A percentile compares a stretch with the other conserved stretches of the same genome.
These are phyloP conservation scores for Beta macrorhiza DNA, from an alignment of 179 eudicot species.

Conservation along the genomic window DNA sequence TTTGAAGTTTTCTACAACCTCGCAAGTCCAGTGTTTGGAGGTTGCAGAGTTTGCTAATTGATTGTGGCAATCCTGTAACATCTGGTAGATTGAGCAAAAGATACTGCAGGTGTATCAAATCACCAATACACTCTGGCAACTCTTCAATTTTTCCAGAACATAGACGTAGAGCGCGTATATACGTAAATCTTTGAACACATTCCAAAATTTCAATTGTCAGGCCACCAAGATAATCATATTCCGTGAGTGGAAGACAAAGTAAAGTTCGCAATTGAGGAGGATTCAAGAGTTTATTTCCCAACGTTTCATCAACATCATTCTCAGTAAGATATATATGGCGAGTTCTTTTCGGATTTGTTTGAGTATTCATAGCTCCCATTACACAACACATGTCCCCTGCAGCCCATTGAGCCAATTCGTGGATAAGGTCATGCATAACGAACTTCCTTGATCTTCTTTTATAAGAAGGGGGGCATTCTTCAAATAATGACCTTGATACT, in stretches of 20 bases:
- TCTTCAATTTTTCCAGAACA: not conserved
- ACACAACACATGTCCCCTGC: not conserved
- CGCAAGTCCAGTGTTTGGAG: no score
- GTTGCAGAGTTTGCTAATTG: no score
- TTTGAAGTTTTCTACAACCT: no score
- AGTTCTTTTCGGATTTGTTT: not conserved
- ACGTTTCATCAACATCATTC: not conserved
- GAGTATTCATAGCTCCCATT: not conserved
- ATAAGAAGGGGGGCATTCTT: not conserved
- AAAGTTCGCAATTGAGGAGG: conserved; percentile 4
- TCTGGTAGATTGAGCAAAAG: not conserved
- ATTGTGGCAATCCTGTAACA: not conserved
- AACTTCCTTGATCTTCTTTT: no score
- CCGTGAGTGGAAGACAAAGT: not conserved
- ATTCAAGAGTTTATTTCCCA: not conserved
- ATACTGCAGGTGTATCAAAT: not conserved
- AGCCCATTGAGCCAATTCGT: no score
- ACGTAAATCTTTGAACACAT: not conserved
- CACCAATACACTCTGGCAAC: conserved; percentile 4
- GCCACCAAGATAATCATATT: not conserved
- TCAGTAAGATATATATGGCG: not conserved
- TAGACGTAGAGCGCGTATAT: not conserved
- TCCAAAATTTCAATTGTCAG: not conserved
- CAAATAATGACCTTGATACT: conserved; percentile 19
- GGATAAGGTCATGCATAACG: no score